A percentile compares a stretch with the other conserved stretches of the same genome.
Evolutionary conservation across 1,139 yeast species (phyloP).

Genomic region (Kurtzmaniella natalensis): DNA sequence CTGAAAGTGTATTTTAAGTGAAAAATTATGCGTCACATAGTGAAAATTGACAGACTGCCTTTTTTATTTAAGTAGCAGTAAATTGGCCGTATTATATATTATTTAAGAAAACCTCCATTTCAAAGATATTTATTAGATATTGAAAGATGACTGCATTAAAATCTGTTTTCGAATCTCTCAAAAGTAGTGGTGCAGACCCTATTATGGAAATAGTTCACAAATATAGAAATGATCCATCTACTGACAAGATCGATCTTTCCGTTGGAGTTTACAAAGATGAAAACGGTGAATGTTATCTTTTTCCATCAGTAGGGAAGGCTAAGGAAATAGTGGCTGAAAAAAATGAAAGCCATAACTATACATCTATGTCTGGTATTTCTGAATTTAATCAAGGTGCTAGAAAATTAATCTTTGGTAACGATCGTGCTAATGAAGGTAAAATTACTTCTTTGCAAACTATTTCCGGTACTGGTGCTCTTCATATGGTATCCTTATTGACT

Average conservation of each 20-base stretch:
- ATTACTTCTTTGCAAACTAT: conserved; percentile 39
- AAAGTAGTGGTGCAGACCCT: conserved; percentile 32
- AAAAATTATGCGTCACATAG: too few species aligned
- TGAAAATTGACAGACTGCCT: too few species aligned
- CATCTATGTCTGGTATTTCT: conserved; percentile 40
- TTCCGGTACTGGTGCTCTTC: conserved; percentile 44
- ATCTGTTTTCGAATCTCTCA: conserved; percentile 23
- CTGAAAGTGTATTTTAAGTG: too few species aligned
- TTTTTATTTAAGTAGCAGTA: too few species aligned
- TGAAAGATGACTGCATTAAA: conserved; percentile 23
- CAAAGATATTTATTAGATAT: too few species aligned
- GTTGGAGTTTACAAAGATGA: conserved; percentile 43
- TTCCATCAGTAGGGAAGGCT: conserved; percentile 36
- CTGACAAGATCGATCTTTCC: conserved; percentile 35
- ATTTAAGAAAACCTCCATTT: too few species aligned
- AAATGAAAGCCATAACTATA: conserved; percentile 44
- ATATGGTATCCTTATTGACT: conserved; percentile 32
- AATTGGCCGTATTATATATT: too few species aligned
- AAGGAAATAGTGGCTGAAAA: conserved; percentile 26
- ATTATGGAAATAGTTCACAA: conserved; percentile 28
- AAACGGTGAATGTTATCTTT: conserved; percentile 31
- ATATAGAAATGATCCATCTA: conserved; percentile 23
- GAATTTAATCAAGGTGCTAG: conserved; percentile 34
- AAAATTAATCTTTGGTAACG: conserved; percentile 30
- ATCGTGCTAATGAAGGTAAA: conserved; percentile 19